Percentiles rank a stretch among this genome's conserved stretches.
Conservation (phyloP, 129 eudicot species). For the Pulicaria dysenterica region DNA sequence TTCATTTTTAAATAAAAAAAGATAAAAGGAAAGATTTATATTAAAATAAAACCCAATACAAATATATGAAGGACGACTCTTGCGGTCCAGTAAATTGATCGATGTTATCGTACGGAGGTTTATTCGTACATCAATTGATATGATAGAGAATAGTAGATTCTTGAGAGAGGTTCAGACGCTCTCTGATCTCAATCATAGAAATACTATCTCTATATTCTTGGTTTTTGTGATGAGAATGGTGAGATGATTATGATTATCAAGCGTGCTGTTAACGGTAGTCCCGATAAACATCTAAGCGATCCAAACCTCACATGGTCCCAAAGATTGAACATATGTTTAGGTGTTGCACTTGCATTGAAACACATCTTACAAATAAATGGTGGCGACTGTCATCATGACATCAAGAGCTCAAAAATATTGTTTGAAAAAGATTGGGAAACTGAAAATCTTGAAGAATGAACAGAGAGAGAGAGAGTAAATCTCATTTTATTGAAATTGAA, state of each 20-base stretch:
- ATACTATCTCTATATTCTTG: not conserved
- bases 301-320: constrained; percentile 19
- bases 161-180: not conserved
- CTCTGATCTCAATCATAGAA: not conserved
- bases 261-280: not conserved
- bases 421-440: constrained; percentile 12
- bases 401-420: not conserved
- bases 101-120: not conserved
- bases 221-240: not conserved
- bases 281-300: not conserved
- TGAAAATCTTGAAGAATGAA: too few species aligned
- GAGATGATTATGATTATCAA: constrained; percentile 1
- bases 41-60: not conserved
- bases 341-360: not conserved
- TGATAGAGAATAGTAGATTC: not conserved
- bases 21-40: too few species aligned
- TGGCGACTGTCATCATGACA: not conserved
- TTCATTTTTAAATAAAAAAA: too few species aligned
- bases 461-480: too few species aligned
- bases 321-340: constrained; percentile 17
- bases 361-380: not conserved
- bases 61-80: not conserved
- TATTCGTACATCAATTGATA: too few species aligned
- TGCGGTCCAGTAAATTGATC: not conserved
- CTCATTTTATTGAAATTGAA: too few species aligned